Conservation (phyloP, 441 rosid species). For the Mallotus repandus region DNA sequence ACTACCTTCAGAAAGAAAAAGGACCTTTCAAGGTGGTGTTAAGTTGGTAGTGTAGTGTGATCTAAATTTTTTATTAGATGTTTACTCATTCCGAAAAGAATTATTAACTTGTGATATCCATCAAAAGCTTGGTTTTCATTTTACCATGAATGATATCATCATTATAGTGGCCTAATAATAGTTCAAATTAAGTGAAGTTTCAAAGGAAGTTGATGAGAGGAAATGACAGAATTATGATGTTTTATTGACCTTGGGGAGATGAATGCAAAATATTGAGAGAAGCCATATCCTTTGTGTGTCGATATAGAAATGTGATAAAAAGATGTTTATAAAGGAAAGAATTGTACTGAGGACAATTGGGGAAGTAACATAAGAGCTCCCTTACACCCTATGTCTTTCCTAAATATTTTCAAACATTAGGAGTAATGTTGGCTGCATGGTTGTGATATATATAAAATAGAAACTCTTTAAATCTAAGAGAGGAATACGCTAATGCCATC, state of each 20-base stretch:
- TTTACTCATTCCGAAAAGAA: constrained; percentile 1
- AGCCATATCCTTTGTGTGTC: not conserved
- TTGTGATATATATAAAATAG: not conserved
- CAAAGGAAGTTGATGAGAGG: not conserved
- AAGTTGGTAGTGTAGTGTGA: constrained; percentile 20
- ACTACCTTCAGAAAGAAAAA: constrained; percentile 96
- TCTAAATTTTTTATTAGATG: constrained; percentile 18
- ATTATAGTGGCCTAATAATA: not conserved
- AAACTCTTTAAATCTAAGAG: not conserved
- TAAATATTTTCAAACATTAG: no score
- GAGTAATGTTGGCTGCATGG: not conserved
- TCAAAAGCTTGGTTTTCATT: constrained; percentile 1
- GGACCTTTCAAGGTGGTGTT: constrained; percentile 82
- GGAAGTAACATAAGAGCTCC: no score
- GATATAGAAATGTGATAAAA: no score
- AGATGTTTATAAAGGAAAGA: no score
- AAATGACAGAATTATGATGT: not conserved
- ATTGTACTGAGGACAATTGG: no score
- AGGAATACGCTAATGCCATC: not conserved
- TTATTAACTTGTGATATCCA: not conserved
- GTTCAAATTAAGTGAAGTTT: not conserved
- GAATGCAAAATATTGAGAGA: not conserved
- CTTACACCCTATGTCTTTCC: no score
- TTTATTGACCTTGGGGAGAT: not conserved
- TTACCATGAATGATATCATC: not conserved